phyloP scores from a whole-genome alignment of 2,329 filamentous ascomycete species.

The Pseudovirgaria hyperparasitica region DNA sequence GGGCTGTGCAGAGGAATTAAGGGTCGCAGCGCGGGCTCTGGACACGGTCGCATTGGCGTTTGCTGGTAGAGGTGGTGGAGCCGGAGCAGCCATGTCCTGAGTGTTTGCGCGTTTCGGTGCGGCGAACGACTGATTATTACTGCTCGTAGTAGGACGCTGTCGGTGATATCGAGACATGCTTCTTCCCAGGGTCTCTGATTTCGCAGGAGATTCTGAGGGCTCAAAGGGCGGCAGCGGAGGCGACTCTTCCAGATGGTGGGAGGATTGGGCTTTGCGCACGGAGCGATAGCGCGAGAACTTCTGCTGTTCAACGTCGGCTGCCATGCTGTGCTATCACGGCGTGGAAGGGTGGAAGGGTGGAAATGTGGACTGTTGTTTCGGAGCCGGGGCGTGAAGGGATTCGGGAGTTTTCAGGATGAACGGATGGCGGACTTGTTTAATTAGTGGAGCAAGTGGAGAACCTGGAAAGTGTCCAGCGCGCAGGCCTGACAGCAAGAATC shows the following conservation, averaged over 20 bases:
- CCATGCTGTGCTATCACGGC: constrained; percentile 21
- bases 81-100: constrained; percentile 5
- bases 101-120: constrained; percentile 15
- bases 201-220: constrained; percentile 6
- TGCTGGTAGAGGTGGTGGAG: constrained; percentile 8
- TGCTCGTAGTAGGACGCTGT: constrained; percentile 14
- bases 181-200: constrained; percentile 15
- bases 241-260: constrained; percentile 13
- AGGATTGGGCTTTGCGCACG: constrained; percentile 33
- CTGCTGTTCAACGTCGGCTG: constrained; percentile 15
- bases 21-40: constrained; percentile 11
- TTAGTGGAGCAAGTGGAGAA: no score
- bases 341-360: no score
- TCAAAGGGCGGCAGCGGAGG: constrained; percentile 14
- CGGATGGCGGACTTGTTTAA: no score
- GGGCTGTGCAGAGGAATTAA: no score
- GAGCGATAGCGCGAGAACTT: constrained; percentile 48
- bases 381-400: no score
- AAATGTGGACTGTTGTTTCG: no score
- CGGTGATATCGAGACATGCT: constrained; percentile 30
- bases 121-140: constrained; percentile 13
- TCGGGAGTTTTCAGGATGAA: no score
- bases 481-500: no score
- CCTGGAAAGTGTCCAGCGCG: no score
- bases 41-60: constrained; percentile 7